phyloP scores from a whole-genome alignment of 352 stramenopile species.

The Phytophthora crassamura region DNA sequence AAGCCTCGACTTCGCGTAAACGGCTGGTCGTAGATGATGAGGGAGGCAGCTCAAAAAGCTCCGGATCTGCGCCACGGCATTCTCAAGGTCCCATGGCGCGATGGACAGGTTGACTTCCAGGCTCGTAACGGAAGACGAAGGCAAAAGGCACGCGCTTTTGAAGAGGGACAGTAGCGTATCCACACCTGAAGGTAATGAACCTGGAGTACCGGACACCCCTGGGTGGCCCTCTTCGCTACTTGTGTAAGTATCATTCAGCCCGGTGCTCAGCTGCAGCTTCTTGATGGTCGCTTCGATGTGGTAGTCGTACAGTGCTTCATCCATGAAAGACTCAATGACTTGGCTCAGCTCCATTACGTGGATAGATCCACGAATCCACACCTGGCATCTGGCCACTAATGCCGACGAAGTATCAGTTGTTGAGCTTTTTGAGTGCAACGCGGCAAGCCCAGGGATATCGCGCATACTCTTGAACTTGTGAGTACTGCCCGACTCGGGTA shows the following conservation, averaged over 20 bases:
- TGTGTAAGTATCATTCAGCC: neutral
- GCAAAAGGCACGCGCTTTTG: constrained; percentile 48
- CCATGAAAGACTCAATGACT: constrained; percentile 71
- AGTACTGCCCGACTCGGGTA: neutral
- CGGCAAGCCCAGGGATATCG: constrained; percentile 34
- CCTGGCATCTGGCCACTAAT: constrained; percentile 58
- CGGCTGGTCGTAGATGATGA: constrained; percentile 53
- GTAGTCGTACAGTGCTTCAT: constrained; percentile 84
- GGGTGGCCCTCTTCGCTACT: constrained; percentile 5
- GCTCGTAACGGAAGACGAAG: constrained; percentile 70
- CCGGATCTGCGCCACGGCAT: constrained; percentile 57
- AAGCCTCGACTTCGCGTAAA: constrained; percentile 50
- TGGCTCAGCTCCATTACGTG: constrained; percentile 56
- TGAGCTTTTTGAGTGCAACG: constrained; percentile 19
- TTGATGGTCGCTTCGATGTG: constrained; percentile 70
- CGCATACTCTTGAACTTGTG: constrained; percentile 25
- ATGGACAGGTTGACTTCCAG: constrained; percentile 50
- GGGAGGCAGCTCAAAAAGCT: constrained; percentile 64
- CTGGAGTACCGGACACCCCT: constrained; percentile 8
- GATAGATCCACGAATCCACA: constrained; percentile 82
- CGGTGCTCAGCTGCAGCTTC: constrained; percentile 30
- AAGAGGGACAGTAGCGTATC: constrained; percentile 55
- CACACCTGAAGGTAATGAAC: constrained; percentile 36
- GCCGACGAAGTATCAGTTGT: neutral
- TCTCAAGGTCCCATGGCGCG: constrained; percentile 68